Conservation (phyloP, 345 rosid genomes). For the Syzygium aromaticum region DNA sequence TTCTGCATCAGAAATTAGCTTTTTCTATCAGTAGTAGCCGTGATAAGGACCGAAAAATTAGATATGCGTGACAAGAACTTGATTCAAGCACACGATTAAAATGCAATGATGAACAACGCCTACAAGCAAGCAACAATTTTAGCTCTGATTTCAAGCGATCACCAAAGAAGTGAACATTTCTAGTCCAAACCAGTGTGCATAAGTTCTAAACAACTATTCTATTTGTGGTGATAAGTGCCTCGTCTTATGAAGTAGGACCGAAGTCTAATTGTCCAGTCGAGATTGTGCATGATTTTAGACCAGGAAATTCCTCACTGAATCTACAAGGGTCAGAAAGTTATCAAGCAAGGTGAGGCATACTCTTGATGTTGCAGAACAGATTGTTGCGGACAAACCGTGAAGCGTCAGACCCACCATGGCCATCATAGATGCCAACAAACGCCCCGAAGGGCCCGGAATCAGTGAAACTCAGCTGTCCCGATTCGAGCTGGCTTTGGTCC, state of each 20-base stretch:
- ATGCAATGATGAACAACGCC: neutral
- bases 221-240: neutral
- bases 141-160: neutral
- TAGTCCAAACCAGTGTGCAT: neutral
- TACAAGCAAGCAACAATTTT: neutral
- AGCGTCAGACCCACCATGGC: constrained; percentile 81
- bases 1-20: constrained; percentile 18
- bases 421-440: constrained; percentile 73
- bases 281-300: neutral
- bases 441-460: constrained; percentile 47
- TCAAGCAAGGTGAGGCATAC: constrained; percentile 22
- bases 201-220: neutral
- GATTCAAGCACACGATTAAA: neutral
- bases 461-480: constrained; percentile 47
- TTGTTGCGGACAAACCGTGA: constrained; percentile 49
- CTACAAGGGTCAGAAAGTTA: neutral
- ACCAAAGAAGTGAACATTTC: neutral
- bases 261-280: neutral
- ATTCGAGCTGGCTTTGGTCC: constrained; percentile 86
- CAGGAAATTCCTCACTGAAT: neutral
- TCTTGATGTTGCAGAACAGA: constrained; percentile 51
- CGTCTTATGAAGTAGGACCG: neutral
- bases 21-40: neutral
- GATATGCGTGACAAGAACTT: neutral
- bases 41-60: neutral